phyloP scores from a whole-genome alignment of 2,329 filamentous ascomycete genomes.

The Sporothrix curviconia region DNA sequence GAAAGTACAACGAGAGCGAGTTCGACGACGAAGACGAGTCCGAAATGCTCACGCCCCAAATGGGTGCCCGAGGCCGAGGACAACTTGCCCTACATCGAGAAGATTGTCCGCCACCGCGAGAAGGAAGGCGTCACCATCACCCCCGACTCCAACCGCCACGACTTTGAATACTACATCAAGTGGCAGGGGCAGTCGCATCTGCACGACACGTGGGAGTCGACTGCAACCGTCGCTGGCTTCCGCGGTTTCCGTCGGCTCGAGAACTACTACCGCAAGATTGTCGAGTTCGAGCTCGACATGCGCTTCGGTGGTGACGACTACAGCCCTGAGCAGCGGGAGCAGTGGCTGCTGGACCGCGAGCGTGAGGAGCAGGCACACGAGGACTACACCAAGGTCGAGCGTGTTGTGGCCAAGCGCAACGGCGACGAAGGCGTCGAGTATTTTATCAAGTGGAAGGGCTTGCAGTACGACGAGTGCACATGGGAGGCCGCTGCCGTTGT shows the following conservation, averaged over 20 bases:
- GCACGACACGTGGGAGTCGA: slow-evolving; percentile 91
- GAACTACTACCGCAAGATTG: slow-evolving; percentile 84
- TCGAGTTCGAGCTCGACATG: slow-evolving; percentile 73
- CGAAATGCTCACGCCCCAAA: slow-evolving; percentile 61
- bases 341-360: slow-evolving; percentile 92
- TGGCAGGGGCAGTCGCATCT: slow-evolving; percentile 95
- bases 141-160: slow-evolving; percentile 55
- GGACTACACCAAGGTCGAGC: slow-evolving; percentile 87
- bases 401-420: slow-evolving; percentile 77
- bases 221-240: slow-evolving; percentile 65
- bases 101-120: slow-evolving; percentile 78
- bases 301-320: slow-evolving; percentile 67
- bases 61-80: slow-evolving; percentile 66
- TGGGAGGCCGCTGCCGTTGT: slow-evolving; percentile 74
- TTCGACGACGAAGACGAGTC: slow-evolving; percentile 59
- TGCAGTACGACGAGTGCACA: slow-evolving; percentile 89
- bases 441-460: slow-evolving; percentile 91
- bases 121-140: slow-evolving; percentile 59
- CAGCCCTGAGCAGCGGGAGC: slow-evolving; percentile 79
- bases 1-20: slow-evolving; percentile 61
- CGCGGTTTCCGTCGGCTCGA: slow-evolving; percentile 84
- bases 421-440: slow-evolving; percentile 81
- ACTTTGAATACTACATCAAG: slow-evolving; percentile 91
- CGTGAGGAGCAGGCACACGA: slow-evolving; percentile 79
- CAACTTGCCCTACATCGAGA: slow-evolving; percentile 78